Evolutionary conservation across 345 rosid genomes (phyloP), one percentile per base, ranked within the genome.

Genomic region (Eucalyptus pauciflora): DNA sequence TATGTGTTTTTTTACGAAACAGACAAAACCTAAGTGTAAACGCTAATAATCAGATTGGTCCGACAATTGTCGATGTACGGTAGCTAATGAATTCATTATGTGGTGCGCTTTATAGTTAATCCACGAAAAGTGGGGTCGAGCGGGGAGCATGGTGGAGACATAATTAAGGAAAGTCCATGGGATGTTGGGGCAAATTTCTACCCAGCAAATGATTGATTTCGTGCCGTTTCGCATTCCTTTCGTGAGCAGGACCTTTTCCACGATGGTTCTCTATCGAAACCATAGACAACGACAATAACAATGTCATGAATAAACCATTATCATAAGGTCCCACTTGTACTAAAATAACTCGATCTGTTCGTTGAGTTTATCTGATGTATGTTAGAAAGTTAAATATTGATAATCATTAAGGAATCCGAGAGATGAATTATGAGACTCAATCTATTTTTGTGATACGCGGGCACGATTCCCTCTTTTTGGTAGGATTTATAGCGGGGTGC

Each of bases 361-460:
- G 0, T 33, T 10, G 46, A 20, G 2, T 10, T 10, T 33, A 18
- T 71, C 13, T 1, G 0, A 67, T 7, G 4, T 15, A 31, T 15
- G 5, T 16, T 1, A 8, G 0, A 31, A 31, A 31, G 20, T n/a
- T 15, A 33, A 20, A 17, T 7, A 18, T 10, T 2, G 1, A 17
- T 5, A 17, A 17, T 33, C 24, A 69, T 69, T 69, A 1, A 10
- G 6, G 12, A 31, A 3, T 69, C 10, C 0, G 1, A 10, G 8
- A 71, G 45, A 71, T 2, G 27, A 37, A 5, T 15, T 15, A 31
- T 2, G 1, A 7, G 22, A 2, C 24, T 69, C 7, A 3, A 31
- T 7, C 58, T 52, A 18, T 18, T 3, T 52, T 18, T 52, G 58
- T 1, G 24, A 52, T 52, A 7, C 0, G 58, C 24, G 22, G 43